phyloP scores from a whole-genome alignment of 768 basidiomycete genomes.

The Boletus edulis region DNA sequence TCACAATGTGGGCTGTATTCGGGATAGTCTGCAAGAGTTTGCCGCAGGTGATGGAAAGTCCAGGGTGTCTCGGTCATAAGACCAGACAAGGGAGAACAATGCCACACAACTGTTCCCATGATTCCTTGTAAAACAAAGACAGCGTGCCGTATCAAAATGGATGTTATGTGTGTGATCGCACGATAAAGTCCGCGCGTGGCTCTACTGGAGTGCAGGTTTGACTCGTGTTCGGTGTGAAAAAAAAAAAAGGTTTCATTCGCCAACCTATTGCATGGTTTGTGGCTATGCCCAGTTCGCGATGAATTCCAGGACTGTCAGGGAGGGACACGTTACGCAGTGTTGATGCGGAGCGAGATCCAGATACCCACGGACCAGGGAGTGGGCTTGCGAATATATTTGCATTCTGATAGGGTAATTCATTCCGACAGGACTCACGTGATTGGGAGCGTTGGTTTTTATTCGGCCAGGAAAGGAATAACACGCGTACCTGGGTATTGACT shows the following conservation, averaged over 20 bases:
- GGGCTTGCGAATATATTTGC: constrained; percentile 23
- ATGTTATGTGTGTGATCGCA: constrained; percentile 1
- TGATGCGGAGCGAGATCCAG: constrained; percentile 24
- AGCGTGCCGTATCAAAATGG: constrained; percentile 11
- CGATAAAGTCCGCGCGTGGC: constrained; percentile 14
- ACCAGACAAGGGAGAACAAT: constrained; percentile 7
- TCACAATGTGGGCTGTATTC: constrained; percentile 11
- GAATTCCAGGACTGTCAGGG: constrained; percentile 7
- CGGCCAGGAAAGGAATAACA: constrained; percentile 20
- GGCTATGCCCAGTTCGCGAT: neutral
- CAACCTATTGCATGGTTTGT: neutral
- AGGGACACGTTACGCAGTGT: constrained; percentile 16
- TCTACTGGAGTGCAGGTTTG: neutral
- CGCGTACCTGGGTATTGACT: constrained; percentile 19
- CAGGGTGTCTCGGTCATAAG: constrained; percentile 11
- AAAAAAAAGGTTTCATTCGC: constrained; percentile 10
- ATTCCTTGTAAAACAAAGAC: constrained; percentile 9
- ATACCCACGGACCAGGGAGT: constrained; percentile 12
- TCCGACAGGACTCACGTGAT: constrained; percentile 14
- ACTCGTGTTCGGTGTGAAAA: constrained; percentile 9
- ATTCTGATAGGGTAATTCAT: constrained; percentile 27
- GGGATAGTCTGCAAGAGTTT: constrained; percentile 6
- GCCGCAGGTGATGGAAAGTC: neutral
- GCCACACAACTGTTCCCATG: neutral
- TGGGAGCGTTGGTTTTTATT: neutral